phyloP scores from a whole-genome alignment of 78 protist genomes.

The Mastigamoeba balamuthi region DNA sequence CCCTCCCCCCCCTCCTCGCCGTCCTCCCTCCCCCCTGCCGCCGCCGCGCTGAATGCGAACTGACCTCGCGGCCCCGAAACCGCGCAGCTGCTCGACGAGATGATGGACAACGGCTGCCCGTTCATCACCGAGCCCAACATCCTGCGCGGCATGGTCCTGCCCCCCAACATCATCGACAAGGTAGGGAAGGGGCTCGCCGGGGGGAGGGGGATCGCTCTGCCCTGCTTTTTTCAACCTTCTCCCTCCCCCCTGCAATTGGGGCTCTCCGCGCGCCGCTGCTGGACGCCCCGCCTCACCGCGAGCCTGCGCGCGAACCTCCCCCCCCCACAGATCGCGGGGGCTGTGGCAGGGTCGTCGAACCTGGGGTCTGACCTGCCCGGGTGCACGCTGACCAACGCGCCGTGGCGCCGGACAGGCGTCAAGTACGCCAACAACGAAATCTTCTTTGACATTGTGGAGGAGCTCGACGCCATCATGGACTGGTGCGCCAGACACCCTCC shows the following conservation, averaged over 20 bases:
- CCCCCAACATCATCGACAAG: conserved; percentile 44
- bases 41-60: too few relatives aligned
- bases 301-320: too few relatives aligned
- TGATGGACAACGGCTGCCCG: conserved; percentile 87
- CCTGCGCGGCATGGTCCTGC: conserved; percentile 68
- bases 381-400: conserved; percentile 6
- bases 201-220: not conserved
- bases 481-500: conserved; percentile 7
- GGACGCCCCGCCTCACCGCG: too few relatives aligned
- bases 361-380: not conserved
- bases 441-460: conserved; percentile 82
- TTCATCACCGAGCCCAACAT: conserved; percentile 75
- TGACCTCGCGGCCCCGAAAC: not conserved
- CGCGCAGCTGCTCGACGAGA: conserved; percentile 72
- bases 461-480: conserved; percentile 54
- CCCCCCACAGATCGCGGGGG: not conserved
- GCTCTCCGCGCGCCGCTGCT: too few relatives aligned
- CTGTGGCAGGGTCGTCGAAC: not conserved
- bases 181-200: conserved; percentile 15
- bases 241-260: not conserved
- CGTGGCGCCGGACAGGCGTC: conserved; percentile 84
- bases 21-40: too few relatives aligned
- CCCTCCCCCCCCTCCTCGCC: not conserved
- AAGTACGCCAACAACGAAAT: conserved; percentile 77
- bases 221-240: not conserved